A percentile compares a stretch with the other conserved stretches of the same genome.
phyloP scores from a whole-genome alignment of 306 rosid genomes.

The Pyrus bretschneideri region DNA sequence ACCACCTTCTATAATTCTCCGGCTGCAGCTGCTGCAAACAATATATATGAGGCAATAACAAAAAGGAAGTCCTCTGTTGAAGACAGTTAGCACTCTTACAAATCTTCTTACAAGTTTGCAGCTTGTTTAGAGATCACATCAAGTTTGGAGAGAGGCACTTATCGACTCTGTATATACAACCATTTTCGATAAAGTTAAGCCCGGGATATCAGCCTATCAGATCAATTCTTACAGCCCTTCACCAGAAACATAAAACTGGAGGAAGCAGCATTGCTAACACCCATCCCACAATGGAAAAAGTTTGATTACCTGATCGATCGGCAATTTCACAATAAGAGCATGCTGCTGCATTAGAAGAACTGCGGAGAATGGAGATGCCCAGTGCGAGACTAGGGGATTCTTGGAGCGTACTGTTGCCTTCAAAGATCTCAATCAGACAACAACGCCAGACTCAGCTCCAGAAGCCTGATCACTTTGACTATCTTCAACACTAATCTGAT shows the following conservation, averaged over 20 bases:
- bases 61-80: not conserved
- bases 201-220: not conserved
- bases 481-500: slow-evolving; percentile 22
- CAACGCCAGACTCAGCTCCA: slow-evolving; percentile 18
- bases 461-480: slow-evolving; percentile 6
- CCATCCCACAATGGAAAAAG: slow-evolving; percentile 13
- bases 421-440: slow-evolving; percentile 12
- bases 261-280: slow-evolving; percentile 1
- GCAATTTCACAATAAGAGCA: not conserved
- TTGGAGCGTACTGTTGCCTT: slow-evolving; percentile 15
- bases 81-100: not conserved
- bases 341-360: slow-evolving; percentile 16
- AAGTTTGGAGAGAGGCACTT: not conserved
- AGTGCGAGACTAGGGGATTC: slow-evolving; percentile 11
- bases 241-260: not conserved
- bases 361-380: not conserved
- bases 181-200: not conserved
- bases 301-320: slow-evolving; percentile 14
- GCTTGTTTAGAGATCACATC: slow-evolving; percentile 2
- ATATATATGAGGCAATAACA: not conserved
- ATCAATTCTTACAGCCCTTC: slow-evolving; percentile 1
- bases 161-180: slow-evolving; percentile 7
- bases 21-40: not conserved
- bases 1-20: not conserved
- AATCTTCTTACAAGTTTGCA: not conserved